Evolutionary conservation across 805 yeast species (phyloP), one percentile per base, ranked within the genome.

Genomic region (Wickerhamiella slavikovae): DNA sequence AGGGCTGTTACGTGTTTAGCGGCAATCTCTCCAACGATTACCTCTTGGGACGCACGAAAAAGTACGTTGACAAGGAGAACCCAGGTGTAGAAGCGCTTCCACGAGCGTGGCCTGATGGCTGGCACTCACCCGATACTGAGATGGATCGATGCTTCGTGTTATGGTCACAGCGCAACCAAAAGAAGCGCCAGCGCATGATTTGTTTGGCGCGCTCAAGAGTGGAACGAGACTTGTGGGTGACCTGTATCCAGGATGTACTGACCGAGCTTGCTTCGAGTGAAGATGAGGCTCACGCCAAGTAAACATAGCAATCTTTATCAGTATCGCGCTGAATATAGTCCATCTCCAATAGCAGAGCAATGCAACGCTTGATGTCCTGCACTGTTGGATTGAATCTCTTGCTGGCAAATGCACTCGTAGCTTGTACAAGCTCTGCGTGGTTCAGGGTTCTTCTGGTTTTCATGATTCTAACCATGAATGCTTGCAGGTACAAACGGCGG

Each of bases 391-490:
- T 68, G 60, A 89, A 85, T 41, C 96, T 64, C 28, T 68, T 59
- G 39, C 71, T 71, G 3, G 93, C 69, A 48, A 80, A 93, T 35
- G 78, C 75, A 42, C 79, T 71, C 24, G 83, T 85, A 50, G 85
- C 96, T 42, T 75, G 78, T 24, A 82, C 71, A 43, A 85, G 62
- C 32, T 71, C 72, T 28, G 72, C 75, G 48, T 83, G 95, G 38
- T 68, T 68, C 42, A 79, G 58, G 25, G 61, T 62, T 50, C 82
- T 77, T 46, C 94, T 66, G 1, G 94, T 83, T 57, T 85, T 85
- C 96, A 85, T 89, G 46, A 85, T 78, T 44, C 98, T 66, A 23
- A 85, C 96, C 53, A 89, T 80, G 45, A 93, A 78, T 2, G 96
- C 94, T 46, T 80, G 78, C 42, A 89, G 60, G 54, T 72, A 73